Evolutionary conservation across 225 moss, liverwort and hornwort genomes (phyloP).

Genomic region (Sphagnum tenellum): DNA sequence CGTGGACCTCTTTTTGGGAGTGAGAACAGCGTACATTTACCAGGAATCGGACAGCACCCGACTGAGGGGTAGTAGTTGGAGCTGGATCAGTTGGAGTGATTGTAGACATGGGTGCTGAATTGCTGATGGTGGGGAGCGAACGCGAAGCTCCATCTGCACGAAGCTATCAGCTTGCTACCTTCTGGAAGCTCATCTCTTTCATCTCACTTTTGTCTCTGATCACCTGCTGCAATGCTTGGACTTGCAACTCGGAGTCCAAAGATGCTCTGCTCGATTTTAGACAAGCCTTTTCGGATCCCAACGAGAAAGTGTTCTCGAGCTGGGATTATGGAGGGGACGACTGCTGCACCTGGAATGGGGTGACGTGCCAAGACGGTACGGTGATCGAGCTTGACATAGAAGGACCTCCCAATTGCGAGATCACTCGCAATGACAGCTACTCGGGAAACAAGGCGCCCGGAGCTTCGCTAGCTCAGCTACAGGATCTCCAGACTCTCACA

Average conservation of each 20-base stretch:
- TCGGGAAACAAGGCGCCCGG: slow-evolving; percentile 11
- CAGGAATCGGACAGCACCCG: too few species aligned
- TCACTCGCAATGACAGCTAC: slow-evolving; percentile 32
- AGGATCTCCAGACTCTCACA: slow-evolving; percentile 27
- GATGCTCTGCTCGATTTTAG: slow-evolving; percentile 30
- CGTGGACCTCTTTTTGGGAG: too few species aligned
- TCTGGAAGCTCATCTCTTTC: too few species aligned
- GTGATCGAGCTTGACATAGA: slow-evolving; percentile 24
- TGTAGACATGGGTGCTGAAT: too few species aligned
- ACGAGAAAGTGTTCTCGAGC: slow-evolving; percentile 21
- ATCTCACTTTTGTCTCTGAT: too few species aligned
- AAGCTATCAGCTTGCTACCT: too few species aligned
- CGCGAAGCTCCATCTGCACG: too few species aligned
- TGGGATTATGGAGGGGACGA: slow-evolving; percentile 22
- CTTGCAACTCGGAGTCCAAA: slow-evolving; percentile 24
- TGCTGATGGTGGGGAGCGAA: too few species aligned
- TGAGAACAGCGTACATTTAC: too few species aligned
- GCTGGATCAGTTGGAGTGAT: too few species aligned
- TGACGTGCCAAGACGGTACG: slow-evolving; percentile 31
- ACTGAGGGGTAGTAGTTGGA: too few species aligned
- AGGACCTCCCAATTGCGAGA: slow-evolving; percentile 15
- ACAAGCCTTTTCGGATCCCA: slow-evolving; percentile 25
- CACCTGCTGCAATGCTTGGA: neutral
- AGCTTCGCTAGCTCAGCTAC: slow-evolving; percentile 9
- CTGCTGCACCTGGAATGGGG: slow-evolving; percentile 39